Base-by-base conservation (phyloP, 805 yeast genomes). In the Saturnispora bothae region DNA sequence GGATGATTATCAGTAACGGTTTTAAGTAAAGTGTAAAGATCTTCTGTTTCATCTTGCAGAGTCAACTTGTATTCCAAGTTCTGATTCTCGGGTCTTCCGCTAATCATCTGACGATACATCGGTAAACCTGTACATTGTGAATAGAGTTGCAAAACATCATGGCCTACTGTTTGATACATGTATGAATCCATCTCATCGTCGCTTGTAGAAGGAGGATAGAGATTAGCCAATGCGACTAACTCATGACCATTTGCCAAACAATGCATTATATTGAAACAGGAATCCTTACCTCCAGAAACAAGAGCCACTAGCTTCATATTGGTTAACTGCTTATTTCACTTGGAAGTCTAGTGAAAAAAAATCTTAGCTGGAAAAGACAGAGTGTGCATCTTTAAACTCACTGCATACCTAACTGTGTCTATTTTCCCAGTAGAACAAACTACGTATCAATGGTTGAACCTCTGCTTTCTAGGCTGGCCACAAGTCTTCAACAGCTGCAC, bases 141-240 rank as follows among this genome's bases (percentile, higher is more conserved):
- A 51, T 88, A 84, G 38, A 63, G 57, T 0, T 71, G 68, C 2
- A 92, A 66, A 3, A 82, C 73, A 44, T 81, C 83, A 56, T 83
- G 92, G 0, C 98, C 98, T 6, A 92, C 97, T 0, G 98, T 92
- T 59, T 92, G 98, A 58, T 83, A 92, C 98, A 92, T 92, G 53
- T 80, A 89, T 38, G 95, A 83, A 56, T 92, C 96, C 38, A 92
- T 61, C 56, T 92, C 98, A 38, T 59, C 63, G 47, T 76, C 79
- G 17, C 43, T 52, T 21, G 33, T 31, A 15, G 45, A 60, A 8
- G 48, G 65, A 1, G 96, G 96, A 50, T 76, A 74, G 43, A 92
- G 58, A 51, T 92, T 92, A 0, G 86, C 97, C 33, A 89, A 59
- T 1, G 95, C 96, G 1, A 73, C 73, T 5, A 92, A 63, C 49